Evolutionary conservation across 73 alveolate genomes (phyloP).

Genomic region (Tetrahymena elliotti): DNA sequence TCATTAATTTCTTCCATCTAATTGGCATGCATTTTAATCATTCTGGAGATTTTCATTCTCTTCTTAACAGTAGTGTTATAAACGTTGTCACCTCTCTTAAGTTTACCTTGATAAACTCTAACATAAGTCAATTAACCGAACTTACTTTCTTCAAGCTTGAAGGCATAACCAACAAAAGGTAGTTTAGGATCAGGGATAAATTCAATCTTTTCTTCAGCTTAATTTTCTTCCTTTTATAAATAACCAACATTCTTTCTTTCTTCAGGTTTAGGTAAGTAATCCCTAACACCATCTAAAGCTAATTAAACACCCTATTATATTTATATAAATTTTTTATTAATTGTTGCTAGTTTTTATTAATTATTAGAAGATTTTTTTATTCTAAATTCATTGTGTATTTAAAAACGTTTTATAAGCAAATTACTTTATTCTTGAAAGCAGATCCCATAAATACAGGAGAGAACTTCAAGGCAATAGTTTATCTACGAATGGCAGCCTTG

Average conservation of each 20-base stretch:
- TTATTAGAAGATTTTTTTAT: background rate
- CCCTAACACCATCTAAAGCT: slow-evolving; percentile 80
- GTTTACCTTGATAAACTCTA: slow-evolving; percentile 81
- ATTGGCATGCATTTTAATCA: slow-evolving; percentile 93
- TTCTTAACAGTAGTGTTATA: slow-evolving; percentile 63
- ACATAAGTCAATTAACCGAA: slow-evolving; percentile 66
- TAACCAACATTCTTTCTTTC: slow-evolving; percentile 63
- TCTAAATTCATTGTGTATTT: background rate
- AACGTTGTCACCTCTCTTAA: slow-evolving; percentile 71
- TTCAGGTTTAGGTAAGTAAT: slow-evolving; percentile 73
- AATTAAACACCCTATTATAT: slow-evolving; percentile 17
- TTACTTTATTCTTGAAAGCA: slow-evolving; percentile 92
- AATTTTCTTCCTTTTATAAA: slow-evolving; percentile 30
- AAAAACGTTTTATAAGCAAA: background rate
- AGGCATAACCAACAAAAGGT: slow-evolving; percentile 85
- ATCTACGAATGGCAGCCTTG: slow-evolving; percentile 62
- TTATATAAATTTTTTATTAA: background rate
- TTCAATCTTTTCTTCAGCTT: slow-evolving; percentile 50
- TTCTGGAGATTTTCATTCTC: slow-evolving; percentile 62
- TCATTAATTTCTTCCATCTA: slow-evolving; percentile 82
- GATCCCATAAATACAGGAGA: slow-evolving; percentile 93
- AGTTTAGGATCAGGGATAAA: slow-evolving; percentile 62
- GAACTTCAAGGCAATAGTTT: slow-evolving; percentile 62
- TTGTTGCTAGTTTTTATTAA: background rate
- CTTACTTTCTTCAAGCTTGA: slow-evolving; percentile 78